Evolutionary conservation across 768 basidiomycete genomes (phyloP), one percentile per base, ranked within the genome.

Genomic region (Pisolithus albus): DNA sequence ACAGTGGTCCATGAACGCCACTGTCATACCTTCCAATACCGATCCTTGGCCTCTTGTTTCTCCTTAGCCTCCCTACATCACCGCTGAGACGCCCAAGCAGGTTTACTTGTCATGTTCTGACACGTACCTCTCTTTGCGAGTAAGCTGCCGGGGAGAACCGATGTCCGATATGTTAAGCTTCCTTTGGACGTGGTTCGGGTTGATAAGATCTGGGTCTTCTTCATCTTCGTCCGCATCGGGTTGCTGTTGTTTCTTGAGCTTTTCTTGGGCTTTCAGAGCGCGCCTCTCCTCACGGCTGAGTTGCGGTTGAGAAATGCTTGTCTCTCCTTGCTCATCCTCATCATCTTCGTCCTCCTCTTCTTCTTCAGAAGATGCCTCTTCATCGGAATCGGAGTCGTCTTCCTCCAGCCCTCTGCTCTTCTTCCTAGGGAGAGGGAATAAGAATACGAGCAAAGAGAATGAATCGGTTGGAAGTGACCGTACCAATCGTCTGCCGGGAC

Each of bases 41-140:
- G 74, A 24, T 92, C 90, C 63, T 89, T 81, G 1, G 92, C 89
- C 1, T 92, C 92, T 60, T 87, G 78, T 73, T 92, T 93, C 69
- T 94, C 92, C 64, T 93, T 92, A 63, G 83, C 84, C 64, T 96
- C 94, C 57, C 93, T 93, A 55, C 8, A 36, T 43, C 15, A n/a
- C 38, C 34, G 6, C 41, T 36, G 15, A 34, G 36, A 15, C 23
- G 30, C 21, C 24, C 13, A 0, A 47, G 13, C 11, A 48, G 24
- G 52, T 40, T 44, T 18, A 28, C 11, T 5, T 30, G 52, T 37
- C 11, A 47, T 42, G 23, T 4, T 26, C 36, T 44, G 26, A 49
- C 16, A 47, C 70, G 26, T 54, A 83, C 88, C 81, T 76, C 64
- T 89, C 88, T 49, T 79, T 73, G 52, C 89, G 75, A 30, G 81